Evolutionary conservation across 768 basidiomycete genomes (phyloP).

Genomic region (Suillus occidentalis): DNA sequence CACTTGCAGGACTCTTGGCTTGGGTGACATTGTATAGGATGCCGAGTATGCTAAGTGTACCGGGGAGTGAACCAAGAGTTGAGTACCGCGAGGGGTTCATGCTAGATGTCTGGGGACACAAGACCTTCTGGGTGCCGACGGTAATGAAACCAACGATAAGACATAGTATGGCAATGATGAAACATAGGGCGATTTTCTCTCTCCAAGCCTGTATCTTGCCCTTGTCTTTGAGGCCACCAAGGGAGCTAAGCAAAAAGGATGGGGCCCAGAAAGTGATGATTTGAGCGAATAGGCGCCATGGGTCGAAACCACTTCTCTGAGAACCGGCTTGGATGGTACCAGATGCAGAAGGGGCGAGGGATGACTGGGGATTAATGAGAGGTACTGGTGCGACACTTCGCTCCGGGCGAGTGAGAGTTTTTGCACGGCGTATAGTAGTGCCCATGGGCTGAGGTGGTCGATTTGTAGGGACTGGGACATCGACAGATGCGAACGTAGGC

Average conservation of each 20-base stretch:
- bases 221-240: constrained; percentile 82
- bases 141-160: constrained; percentile 86
- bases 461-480: constrained; percentile 63
- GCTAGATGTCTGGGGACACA: constrained; percentile 69
- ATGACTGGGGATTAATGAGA: constrained; percentile 80
- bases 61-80: constrained; percentile 53
- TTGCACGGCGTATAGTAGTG: constrained; percentile 78
- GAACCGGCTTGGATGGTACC: constrained; percentile 38
- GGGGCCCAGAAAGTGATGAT: constrained; percentile 93
- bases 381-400: constrained; percentile 91
- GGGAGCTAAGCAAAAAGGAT: constrained; percentile 62
- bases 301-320: constrained; percentile 35
- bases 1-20: constrained; percentile 42
- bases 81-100: constrained; percentile 46
- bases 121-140: constrained; percentile 88
- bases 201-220: constrained; percentile 89
- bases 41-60: constrained; percentile 78
- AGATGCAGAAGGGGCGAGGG: constrained; percentile 37
- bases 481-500: constrained; percentile 33
- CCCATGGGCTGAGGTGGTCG: constrained; percentile 50
- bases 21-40: constrained; percentile 70
- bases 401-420: constrained; percentile 96
- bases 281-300: constrained; percentile 83
- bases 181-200: constrained; percentile 93
- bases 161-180: constrained; percentile 80